phyloP scores from a whole-genome alignment of 164 flowering plant genomes.

The Euptelea pleiosperma region DNA sequence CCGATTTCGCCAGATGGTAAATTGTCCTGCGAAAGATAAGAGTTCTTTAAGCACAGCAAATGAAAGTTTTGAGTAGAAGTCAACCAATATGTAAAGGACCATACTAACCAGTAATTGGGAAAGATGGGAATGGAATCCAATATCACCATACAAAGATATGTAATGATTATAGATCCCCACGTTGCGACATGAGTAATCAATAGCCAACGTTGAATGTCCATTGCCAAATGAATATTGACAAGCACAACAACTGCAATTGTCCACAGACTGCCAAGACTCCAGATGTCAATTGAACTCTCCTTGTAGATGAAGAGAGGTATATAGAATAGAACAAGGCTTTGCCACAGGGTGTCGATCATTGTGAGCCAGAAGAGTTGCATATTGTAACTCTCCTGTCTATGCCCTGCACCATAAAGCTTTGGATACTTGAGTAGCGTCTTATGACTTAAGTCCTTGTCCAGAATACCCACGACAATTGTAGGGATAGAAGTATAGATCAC shows the following conservation, averaged over 20 bases:
- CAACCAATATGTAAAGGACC: background rate
- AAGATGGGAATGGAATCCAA: conserved; percentile 76
- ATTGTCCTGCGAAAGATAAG: conserved; percentile 62
- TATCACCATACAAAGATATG: conserved; percentile 67
- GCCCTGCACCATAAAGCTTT: conserved; percentile 78
- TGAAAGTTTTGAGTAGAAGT: background rate
- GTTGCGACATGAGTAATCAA: conserved; percentile 62
- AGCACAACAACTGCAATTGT: conserved; percentile 82
- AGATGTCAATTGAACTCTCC: conserved; percentile 72
- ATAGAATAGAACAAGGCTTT: conserved; percentile 83
- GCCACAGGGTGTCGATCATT: conserved; percentile 94
- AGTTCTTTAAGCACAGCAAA: background rate
- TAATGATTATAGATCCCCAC: conserved; percentile 83
- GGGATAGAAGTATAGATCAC: conserved; percentile 86
- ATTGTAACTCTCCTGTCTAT: conserved; percentile 85
- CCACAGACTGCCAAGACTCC: conserved; percentile 94
- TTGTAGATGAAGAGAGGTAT: conserved; percentile 53
- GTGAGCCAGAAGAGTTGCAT: conserved; percentile 77
- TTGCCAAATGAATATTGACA: conserved; percentile 84
- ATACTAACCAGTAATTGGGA: conserved; percentile 80
- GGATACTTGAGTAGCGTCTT: conserved; percentile 70
- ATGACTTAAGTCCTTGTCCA: conserved; percentile 83
- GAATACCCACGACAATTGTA: conserved; percentile 78
- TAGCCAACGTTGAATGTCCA: conserved; percentile 85
- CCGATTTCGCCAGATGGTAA: conserved; percentile 56